Percentiles rank a stretch among this genome's conserved stretches.
These are phyloP conservation scores for Chrysosporium keratinophilum DNA, from an alignment of 2,329 filamentous ascomycete species.

Conservation along the genomic window DNA sequence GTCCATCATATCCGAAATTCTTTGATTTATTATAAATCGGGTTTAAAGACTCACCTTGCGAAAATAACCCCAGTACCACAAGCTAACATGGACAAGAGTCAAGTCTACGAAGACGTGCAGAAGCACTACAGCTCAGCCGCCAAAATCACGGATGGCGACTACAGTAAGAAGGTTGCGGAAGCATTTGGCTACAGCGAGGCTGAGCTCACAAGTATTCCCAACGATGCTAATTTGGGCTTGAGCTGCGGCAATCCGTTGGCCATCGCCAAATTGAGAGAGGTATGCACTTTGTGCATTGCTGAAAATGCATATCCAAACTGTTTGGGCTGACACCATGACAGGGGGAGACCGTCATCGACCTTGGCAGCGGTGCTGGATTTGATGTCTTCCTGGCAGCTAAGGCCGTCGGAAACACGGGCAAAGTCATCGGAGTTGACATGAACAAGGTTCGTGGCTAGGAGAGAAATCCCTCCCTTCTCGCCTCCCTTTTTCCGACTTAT, in stretches of 20 bases:
- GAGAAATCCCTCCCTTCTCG: background rate
- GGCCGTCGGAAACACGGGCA: slow-evolving; percentile 41
- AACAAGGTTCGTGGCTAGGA: slow-evolving; percentile 37
- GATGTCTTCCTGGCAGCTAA: slow-evolving; percentile 47
- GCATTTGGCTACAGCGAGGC: slow-evolving; percentile 45
- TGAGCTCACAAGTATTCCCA: slow-evolving; percentile 40
- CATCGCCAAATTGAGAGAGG: slow-evolving; percentile 39
- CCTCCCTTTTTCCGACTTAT: background rate
- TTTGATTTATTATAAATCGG: too few species aligned
- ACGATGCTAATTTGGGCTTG: slow-evolving; percentile 43
- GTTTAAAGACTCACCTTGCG: too few species aligned
- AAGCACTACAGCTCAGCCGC: slow-evolving; percentile 18
- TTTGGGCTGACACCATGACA: slow-evolving; percentile 19
- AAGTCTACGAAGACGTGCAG: slow-evolving; percentile 17
- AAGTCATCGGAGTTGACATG: slow-evolving; percentile 51
- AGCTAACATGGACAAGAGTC: slow-evolving; percentile 13
- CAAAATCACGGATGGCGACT: slow-evolving; percentile 27
- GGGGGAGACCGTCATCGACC: slow-evolving; percentile 49
- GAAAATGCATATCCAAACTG: background rate
- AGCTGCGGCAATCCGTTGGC: slow-evolving; percentile 47
- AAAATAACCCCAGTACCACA: background rate
- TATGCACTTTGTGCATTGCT: slow-evolving; percentile 16
- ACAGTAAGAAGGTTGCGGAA: slow-evolving; percentile 37
- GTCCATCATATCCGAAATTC: background rate
- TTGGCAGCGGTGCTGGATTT: slow-evolving; percentile 49